These are phyloP conservation scores for Didymella pomorum DNA, from an alignment of 2,329 filamentous ascomycete species.

Conservation along the genomic window DNA sequence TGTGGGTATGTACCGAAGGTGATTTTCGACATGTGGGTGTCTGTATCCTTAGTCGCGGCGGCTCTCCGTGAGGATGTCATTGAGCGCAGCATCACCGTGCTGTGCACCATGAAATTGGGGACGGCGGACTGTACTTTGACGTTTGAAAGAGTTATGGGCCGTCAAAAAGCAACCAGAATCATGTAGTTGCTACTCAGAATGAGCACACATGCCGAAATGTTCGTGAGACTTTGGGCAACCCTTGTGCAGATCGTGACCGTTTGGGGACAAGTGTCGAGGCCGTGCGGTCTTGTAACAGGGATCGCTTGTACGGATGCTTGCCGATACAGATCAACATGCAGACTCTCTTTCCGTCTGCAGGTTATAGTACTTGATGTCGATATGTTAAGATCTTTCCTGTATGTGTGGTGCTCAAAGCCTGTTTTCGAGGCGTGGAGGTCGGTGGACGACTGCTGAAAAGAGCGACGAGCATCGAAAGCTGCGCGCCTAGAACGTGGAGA, in stretches of 20 bases:
- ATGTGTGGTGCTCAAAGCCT: neutral
- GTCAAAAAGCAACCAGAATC: neutral
- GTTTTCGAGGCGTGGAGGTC: neutral
- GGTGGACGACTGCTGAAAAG: neutral
- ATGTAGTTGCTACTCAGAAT: conserved; percentile 3
- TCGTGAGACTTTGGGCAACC: neutral
- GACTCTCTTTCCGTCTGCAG: neutral
- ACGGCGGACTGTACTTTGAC: neutral
- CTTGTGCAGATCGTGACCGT: conserved; percentile 12
- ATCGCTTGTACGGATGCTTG: neutral
- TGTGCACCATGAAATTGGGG: neutral
- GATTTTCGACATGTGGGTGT: neutral
- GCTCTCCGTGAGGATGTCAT: neutral
- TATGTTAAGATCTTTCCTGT: neutral
- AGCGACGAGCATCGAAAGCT: neutral
- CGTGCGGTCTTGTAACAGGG: conserved; percentile 6
- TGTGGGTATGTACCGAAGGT: neutral
- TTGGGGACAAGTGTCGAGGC: conserved; percentile 1
- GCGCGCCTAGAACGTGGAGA: neutral
- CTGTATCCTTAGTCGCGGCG: neutral
- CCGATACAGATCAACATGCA: neutral
- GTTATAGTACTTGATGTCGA: neutral
- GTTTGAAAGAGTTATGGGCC: neutral
- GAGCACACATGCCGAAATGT: neutral
- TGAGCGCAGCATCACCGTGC: neutral